These are phyloP conservation scores for Chytriomyces sp. DNA, from an alignment of 192 early-diverging fungal species.

Conservation along the genomic window DNA sequence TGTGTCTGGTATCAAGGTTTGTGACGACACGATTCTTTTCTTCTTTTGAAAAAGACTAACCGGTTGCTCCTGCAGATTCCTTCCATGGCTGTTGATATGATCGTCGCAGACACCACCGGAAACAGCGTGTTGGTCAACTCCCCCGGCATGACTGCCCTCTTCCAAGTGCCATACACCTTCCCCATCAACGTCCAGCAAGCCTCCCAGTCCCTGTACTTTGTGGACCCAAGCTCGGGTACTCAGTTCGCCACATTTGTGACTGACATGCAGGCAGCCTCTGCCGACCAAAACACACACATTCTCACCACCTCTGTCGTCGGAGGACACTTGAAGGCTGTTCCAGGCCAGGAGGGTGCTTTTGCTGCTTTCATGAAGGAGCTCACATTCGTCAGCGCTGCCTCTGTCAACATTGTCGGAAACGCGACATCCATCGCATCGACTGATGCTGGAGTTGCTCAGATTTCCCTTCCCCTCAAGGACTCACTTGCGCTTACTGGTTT, in stretches of 20 bases:
- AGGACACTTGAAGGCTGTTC: slow-evolving; percentile 1
- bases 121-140: background rate
- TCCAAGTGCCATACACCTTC: slow-evolving; percentile 28
- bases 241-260: slow-evolving; percentile 8
- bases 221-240: background rate
- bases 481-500: slow-evolving; percentile 9
- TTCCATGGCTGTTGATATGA: slow-evolving; percentile 15
- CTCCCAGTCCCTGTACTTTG: slow-evolving; percentile 8
- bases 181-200: slow-evolving; percentile 12
- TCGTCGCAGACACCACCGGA: slow-evolving; percentile 11
- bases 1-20: slow-evolving; percentile 14
- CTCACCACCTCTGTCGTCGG: slow-evolving; percentile 1
- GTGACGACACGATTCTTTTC: too few relatives aligned
- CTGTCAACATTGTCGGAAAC: slow-evolving; percentile 10
- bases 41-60: too few relatives aligned
- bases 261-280: background rate
- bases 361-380: slow-evolving; percentile 6
- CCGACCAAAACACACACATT: background rate
- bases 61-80: slow-evolving; percentile 17
- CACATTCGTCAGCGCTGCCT: background rate
- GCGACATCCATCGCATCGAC: background rate
- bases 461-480: slow-evolving; percentile 15
- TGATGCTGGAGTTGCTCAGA: slow-evolving; percentile 7
- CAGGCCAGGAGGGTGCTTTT: slow-evolving; percentile 21
- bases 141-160: slow-evolving; percentile 2